Evolutionary conservation across 352 stramenopile species (phyloP).

Genomic region (Elongisporangium anandrum): DNA sequence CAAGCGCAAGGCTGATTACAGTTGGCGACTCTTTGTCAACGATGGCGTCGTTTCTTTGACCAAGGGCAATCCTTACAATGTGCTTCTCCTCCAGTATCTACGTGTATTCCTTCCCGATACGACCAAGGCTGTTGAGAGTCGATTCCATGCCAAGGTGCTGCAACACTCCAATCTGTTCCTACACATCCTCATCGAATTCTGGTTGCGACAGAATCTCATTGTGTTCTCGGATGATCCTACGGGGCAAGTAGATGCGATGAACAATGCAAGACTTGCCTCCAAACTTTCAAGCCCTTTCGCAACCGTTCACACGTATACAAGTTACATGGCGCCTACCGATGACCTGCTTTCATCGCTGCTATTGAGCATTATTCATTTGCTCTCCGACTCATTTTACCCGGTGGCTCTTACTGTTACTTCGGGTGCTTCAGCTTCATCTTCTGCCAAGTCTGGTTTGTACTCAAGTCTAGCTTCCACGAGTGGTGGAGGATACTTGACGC

Average conservation of each 20-base stretch:
- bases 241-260: slow-evolving; percentile 9
- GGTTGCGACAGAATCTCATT: slow-evolving; percentile 87
- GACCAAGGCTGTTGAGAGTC: slow-evolving; percentile 52
- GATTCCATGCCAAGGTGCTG: slow-evolving; percentile 72
- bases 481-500: slow-evolving; percentile 62
- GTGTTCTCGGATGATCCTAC: slow-evolving; percentile 65
- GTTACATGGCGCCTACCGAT: slow-evolving; percentile 82
- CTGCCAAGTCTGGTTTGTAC: slow-evolving; percentile 11
- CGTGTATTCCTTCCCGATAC: slow-evolving; percentile 72
- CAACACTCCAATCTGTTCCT: slow-evolving; percentile 81
- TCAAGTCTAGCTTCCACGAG: slow-evolving; percentile 25
- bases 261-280: slow-evolving; percentile 8
- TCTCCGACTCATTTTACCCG: slow-evolving; percentile 80
- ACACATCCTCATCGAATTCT: slow-evolving; percentile 85
- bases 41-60: slow-evolving; percentile 65
- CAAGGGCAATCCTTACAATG: slow-evolving; percentile 78
- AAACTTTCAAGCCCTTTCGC: slow-evolving; percentile 63
- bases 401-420: slow-evolving; percentile 31
- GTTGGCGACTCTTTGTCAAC: slow-evolving; percentile 67
- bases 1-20: slow-evolving; percentile 49
- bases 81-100: slow-evolving; percentile 80
- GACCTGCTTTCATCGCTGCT: slow-evolving; percentile 77
- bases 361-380: slow-evolving; percentile 77
- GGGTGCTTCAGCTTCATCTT: slow-evolving; percentile 6
- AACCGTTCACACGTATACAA: slow-evolving; percentile 72